Base-by-base conservation (phyloP, 805 yeast genomes). In the Priceomyces haplophilus region DNA sequence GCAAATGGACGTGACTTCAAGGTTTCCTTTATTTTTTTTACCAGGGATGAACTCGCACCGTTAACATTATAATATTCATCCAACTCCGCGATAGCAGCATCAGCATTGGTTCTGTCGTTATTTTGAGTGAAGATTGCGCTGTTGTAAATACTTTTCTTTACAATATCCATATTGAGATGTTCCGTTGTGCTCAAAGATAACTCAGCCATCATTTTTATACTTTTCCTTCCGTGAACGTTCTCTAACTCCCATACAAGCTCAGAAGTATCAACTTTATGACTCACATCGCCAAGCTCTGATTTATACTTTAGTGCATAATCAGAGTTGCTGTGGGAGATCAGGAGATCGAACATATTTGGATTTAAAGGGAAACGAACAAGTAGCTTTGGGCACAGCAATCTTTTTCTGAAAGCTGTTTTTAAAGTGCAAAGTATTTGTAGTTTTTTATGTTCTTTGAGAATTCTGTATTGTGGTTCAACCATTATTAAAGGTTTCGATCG, bases 161-260 rank as follows among this genome's bases (percentile, higher is more conserved):
- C 43, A 5, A 17, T 24, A 3, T 44, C 43, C n/a, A 31, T 7
- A 13, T 37, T 23, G n/a, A 52, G 18, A 6, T 24, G 7, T 3
- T 24, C 15, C 8, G 36, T 19, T 10, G 36, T 13, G 12, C 13
- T 27, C 3, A 73, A 44, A 0, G 62, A 50, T 39, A 79, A 66
- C 46, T 79, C 83, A 0, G 81, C 76, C 62, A 73, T 75, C 85
- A 84, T 78, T 17, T 76, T 64, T 27, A 73, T 72, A 1, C 56
- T 41, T 7, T 43, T 54, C 39, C 76, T 79, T 2, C 96, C 96
- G 15, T 78, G 79, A 42, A 88, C 62, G 16, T 81, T 70, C 3
- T 76, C 79, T 13, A 89, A 73, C 34, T 75, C 75, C 97, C 97
- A 90, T 1, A 83, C 59, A 2, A 90, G 62, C 41, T 78, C 79